Percentiles rank a stretch among this genome's conserved stretches.
Evolutionary conservation across 805 yeast species (phyloP).

Genomic region (Candida easanensis): DNA sequence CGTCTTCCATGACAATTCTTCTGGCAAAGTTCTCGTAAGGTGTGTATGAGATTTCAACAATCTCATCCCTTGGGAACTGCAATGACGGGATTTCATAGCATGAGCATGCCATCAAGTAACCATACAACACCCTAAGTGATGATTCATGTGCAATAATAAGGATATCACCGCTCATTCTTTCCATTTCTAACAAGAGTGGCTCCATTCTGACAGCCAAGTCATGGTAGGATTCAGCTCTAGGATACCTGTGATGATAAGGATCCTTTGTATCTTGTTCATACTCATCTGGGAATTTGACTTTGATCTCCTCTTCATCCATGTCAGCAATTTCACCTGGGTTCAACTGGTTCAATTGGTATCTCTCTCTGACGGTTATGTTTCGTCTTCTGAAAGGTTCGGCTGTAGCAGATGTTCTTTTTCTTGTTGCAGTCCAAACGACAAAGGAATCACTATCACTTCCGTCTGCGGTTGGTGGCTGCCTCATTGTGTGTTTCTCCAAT

Average conservation of each 20-base stretch:
- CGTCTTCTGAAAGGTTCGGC: conserved; percentile 62
- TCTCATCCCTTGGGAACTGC: conserved; percentile 74
- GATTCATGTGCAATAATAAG: conserved; percentile 92
- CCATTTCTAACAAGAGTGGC: conserved; percentile 90
- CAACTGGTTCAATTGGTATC: conserved; percentile 81
- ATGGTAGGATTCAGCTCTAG: conserved; percentile 93
- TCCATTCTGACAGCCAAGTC: conserved; percentile 94
- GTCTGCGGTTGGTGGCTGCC: conserved; percentile 46
- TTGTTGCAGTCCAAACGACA: conserved; percentile 93
- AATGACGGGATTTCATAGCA: conserved; percentile 82
- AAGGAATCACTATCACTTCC: conserved; percentile 60
- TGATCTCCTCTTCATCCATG: conserved; percentile 57
- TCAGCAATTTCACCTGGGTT: conserved; percentile 88
- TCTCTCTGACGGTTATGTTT: conserved; percentile 65
- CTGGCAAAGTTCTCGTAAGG: conserved; percentile 77
- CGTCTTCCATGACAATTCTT: conserved; percentile 40
- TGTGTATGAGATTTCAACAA: conserved; percentile 82
- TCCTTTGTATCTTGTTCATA: conserved; percentile 62
- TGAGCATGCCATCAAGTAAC: conserved; percentile 90
- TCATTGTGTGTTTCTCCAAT: conserved; percentile 24
- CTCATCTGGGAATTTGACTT: conserved; percentile 62
- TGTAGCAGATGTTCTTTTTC: conserved; percentile 79
- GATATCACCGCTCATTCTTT: conserved; percentile 83
- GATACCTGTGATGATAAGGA: conserved; percentile 90
- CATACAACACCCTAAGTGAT: conserved; percentile 83